Evolutionary conservation across 202 grass and related monocot genomes (phyloP).

Genomic region (Zizania palustris): DNA sequence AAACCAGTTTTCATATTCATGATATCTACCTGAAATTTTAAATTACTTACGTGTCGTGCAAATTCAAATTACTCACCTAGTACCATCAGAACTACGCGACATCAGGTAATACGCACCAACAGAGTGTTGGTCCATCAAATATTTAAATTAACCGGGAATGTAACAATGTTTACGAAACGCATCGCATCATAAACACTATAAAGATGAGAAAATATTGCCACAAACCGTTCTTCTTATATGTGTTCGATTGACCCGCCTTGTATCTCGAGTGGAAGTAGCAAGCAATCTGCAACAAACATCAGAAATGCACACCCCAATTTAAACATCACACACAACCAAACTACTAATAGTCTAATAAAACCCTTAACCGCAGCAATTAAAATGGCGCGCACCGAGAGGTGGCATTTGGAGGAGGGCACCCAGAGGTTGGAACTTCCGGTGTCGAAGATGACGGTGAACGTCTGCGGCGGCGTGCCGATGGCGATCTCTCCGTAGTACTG

Average conservation of each 20-base stretch:
- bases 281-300: conserved; percentile 50
- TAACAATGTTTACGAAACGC: background rate
- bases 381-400: conserved; percentile 51
- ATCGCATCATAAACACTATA: background rate
- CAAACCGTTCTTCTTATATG: conserved; percentile 66
- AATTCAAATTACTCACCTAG: background rate
- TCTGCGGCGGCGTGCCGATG: conserved; percentile 57
- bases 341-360: background rate
- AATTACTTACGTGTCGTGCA: background rate
- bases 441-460: conserved; percentile 68
- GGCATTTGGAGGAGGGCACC: conserved; percentile 65
- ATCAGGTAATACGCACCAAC: background rate
- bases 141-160: background rate
- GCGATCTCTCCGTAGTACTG: conserved; percentile 62
- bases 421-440: conserved; percentile 69
- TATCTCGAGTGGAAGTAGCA: conserved; percentile 69
- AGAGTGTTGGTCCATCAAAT: background rate
- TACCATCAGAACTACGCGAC: background rate
- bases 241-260: conserved; percentile 46
- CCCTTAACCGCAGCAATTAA: background rate
- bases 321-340: conserved; percentile 2
- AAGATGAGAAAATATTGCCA: conserved; percentile 8
- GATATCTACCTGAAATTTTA: background rate
- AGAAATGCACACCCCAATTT: background rate
- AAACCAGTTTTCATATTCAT: background rate